These are phyloP conservation scores for Nothophaeocryptopus gaeumannii DNA, from an alignment of 2,329 filamentous ascomycete species.

Conservation along the genomic window DNA sequence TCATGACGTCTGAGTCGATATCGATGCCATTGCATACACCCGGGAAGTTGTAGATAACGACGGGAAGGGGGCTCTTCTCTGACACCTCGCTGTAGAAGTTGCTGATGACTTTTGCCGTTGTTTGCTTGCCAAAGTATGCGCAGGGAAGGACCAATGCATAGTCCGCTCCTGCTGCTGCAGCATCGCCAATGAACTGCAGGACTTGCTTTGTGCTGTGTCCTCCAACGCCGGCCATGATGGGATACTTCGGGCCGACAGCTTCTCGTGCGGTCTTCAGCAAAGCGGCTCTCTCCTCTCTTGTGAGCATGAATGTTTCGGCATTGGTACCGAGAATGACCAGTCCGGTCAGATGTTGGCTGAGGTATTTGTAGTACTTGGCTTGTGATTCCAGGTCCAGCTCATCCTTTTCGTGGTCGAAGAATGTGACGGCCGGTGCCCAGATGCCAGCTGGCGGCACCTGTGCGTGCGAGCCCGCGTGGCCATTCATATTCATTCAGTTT, in stretches of 20 bases:
- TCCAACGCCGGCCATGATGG: conserved; percentile 45
- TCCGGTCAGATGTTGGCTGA: conserved; percentile 43
- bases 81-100: conserved; percentile 52
- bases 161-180: conserved; percentile 42
- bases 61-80: conserved; percentile 40
- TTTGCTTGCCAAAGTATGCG: conserved; percentile 45
- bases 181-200: conserved; percentile 44
- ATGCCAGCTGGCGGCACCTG: conserved; percentile 52
- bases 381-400: conserved; percentile 43
- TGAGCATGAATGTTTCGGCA: conserved; percentile 48
- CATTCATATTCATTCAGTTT: conserved; percentile 18
- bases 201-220: conserved; percentile 46
- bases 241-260: conserved; percentile 42
- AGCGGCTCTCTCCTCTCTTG: conserved; percentile 41
- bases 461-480: conserved; percentile 7
- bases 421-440: conserved; percentile 45
- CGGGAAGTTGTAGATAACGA: conserved; percentile 73
- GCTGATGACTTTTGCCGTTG: conserved; percentile 41
- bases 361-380: conserved; percentile 45
- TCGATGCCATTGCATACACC: conserved; percentile 65
- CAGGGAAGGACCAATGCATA: conserved; percentile 46
- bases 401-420: conserved; percentile 43
- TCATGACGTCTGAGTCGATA: conserved; percentile 64
- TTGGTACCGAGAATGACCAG: conserved; percentile 49
- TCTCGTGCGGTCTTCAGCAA: conserved; percentile 42